Conservation (phyloP, 768 basidiomycete genomes). For the Lactarius trivialis region DNA sequence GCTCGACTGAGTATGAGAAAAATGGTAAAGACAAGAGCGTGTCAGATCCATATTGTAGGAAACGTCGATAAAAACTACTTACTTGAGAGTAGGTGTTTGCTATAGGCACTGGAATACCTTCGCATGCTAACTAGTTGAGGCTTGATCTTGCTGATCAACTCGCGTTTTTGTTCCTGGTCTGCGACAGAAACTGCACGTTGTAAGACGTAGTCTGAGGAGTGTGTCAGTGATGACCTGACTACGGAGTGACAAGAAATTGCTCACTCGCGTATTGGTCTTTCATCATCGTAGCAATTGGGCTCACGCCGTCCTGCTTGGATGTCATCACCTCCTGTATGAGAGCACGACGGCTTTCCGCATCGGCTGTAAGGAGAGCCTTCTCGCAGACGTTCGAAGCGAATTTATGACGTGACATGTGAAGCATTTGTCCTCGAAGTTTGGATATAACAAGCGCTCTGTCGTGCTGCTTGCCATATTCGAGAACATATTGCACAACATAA, state of each 20-base stretch:
- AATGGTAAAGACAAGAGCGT: background rate
- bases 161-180: constrained; percentile 66
- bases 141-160: constrained; percentile 53
- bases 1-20: constrained; percentile 48
- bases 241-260: constrained; percentile 29
- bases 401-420: constrained; percentile 79
- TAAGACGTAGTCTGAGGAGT: constrained; percentile 68
- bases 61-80: constrained; percentile 29
- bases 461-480: constrained; percentile 67
- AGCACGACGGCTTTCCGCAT: constrained; percentile 52
- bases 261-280: constrained; percentile 85
- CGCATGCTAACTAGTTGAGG: constrained; percentile 67
- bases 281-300: constrained; percentile 64
- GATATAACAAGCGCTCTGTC: constrained; percentile 63
- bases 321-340: constrained; percentile 81
- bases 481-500: constrained; percentile 91
- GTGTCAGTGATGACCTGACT: constrained; percentile 3
- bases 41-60: background rate
- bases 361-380: constrained; percentile 70
- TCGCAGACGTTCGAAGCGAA: constrained; percentile 96
- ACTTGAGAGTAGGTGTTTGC: constrained; percentile 80
- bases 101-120: constrained; percentile 63
- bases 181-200: constrained; percentile 68
- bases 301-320: constrained; percentile 56
- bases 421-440: constrained; percentile 69